Evolutionary conservation across 2,329 filamentous ascomycete genomes (phyloP), one percentile per base, ranked within the genome.

Genomic region (Ramichloridium luteum): DNA sequence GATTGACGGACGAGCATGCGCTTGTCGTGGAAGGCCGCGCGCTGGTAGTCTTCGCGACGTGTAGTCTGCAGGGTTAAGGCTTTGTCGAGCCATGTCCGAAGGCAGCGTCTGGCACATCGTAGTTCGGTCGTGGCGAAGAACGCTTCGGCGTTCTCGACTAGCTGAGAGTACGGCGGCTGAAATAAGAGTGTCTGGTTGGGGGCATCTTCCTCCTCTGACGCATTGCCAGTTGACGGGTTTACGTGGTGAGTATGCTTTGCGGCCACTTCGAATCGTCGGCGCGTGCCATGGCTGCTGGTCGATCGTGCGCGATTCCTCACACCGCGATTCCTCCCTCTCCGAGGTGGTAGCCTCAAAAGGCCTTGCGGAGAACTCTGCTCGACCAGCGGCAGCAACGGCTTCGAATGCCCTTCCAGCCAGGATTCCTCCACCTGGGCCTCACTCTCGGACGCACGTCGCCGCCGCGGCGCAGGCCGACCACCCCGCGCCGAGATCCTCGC

Each of bases 401-500:
- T n/a, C 6, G 48, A 45, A 20, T 45, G 40, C 37, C 51, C 45
- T 30, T 52, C 55, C 14, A 60, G 49, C 42, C 64, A 62, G 10
- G 67, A 65, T 37, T 62, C 63, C 36, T 74, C 67, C 29, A 67
- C 59, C 10, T 61, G 60, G 27, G 65, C 61, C 51, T 74, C 65
- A 34, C 65, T 67, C 40, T 74, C 72, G 16, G 70, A 74, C 10
- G 67, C 67, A 31, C 68, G 60, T 41, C 70, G 55, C 37, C 49
- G 53, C 25, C 32, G 56, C 35, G 48, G 51, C 27, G 27, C 25
- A 8, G 22, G 25, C 6, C 25, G 25, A 22, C 41, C 43, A 34
- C 25, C 39, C 6, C 31, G 28, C 11, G 28, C 28, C 8, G 28
- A 25, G 26, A 3, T 13, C 3, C 36, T 30, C 10, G 36, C 28